These are phyloP conservation scores for Bolboschoenoplectus hybrid DNA, from an alignment of 202 grass and related monocot species.

Conservation along the genomic window DNA sequence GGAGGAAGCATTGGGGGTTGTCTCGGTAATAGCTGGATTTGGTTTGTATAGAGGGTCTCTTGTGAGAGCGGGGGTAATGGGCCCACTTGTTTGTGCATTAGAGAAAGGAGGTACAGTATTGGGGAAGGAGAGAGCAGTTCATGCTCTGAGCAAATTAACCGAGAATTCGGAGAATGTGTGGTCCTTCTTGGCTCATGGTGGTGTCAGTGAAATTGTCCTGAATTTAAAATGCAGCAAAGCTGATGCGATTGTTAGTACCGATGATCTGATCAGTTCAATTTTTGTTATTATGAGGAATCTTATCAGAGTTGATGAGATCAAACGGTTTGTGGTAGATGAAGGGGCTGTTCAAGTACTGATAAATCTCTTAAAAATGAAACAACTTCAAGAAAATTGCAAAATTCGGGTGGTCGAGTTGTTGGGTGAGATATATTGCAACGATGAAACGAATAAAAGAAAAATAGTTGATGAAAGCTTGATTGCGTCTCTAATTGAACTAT, in stretches of 20 bases:
- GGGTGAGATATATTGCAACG: conserved; percentile 55
- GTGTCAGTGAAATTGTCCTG: conserved; percentile 62
- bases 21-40: conserved; percentile 49
- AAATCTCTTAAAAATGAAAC: conserved; percentile 63
- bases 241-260: conserved; percentile 30
- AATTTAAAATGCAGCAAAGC: conserved; percentile 45
- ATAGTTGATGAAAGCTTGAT: conserved; percentile 61
- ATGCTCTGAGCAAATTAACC: conserved; percentile 70
- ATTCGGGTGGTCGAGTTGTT: conserved; percentile 64
- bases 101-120: conserved; percentile 48
- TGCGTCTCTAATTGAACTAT: conserved; percentile 59
- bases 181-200: conserved; percentile 84
- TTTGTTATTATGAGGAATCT: conserved; percentile 76
- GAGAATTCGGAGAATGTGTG: conserved; percentile 93
- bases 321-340: conserved; percentile 75
- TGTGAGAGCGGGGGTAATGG: conserved; percentile 58
- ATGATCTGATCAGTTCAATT: conserved; percentile 54
- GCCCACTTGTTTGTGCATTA: conserved; percentile 67
- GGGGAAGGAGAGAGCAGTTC: conserved; percentile 57
- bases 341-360: conserved; percentile 61
- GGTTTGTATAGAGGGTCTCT: conserved; percentile 62
- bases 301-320: conserved; percentile 79
- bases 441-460: conserved; percentile 54
- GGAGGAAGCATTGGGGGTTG: conserved; percentile 65
- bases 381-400: conserved; percentile 51